Evolutionary conservation across 345 rosid genomes (phyloP), one percentile per base, ranked within the genome.

Genomic region (Acer campestre): DNA sequence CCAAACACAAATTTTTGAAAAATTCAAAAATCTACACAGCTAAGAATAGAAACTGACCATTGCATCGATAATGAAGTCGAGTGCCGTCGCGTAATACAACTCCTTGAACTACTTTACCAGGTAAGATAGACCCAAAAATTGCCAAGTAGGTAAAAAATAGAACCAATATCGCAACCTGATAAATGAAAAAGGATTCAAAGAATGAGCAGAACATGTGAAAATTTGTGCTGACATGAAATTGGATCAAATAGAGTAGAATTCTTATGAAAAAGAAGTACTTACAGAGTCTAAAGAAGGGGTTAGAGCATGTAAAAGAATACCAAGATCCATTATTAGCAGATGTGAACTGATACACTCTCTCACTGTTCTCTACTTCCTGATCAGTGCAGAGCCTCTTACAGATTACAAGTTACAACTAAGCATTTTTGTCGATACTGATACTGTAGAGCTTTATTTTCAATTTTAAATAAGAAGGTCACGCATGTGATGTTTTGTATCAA

Each of bases 21-120:
- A 10, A 10, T 27, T 31, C 18, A 23, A 3, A 23, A 48, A 76
- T 42, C 70, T 71, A 59, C 7, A 31, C 12, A 6, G 53, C 67
- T 1, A 11, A 11, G 70, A 65, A 70, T 14, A 62, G 25, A 27
- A 67, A 64, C 61, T 61, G 10, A 92, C 97, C 98, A 81, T 88
- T 91, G 90, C 95, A 93, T 80, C 91, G 87, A 86, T 93, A 93
- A 78, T 74, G 79, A 66, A 90, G 91, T 6, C 92, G 84, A 79
- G 95, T 85, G 80, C 92, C 95, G 53, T 93, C 98, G 20, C 82
- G 86, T 58, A 94, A 83, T 18, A 79, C 61, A 14, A 72, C 93
- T 25, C 97, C 97, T 76, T 88, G 88, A 69, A 93, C 85, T 55
- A 86, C 80, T 90, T 88, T 89, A 7, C 95, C 98, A 27, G 90